phyloP scores from a whole-genome alignment of 139 green algal species.

The Gonium pectorale region DNA sequence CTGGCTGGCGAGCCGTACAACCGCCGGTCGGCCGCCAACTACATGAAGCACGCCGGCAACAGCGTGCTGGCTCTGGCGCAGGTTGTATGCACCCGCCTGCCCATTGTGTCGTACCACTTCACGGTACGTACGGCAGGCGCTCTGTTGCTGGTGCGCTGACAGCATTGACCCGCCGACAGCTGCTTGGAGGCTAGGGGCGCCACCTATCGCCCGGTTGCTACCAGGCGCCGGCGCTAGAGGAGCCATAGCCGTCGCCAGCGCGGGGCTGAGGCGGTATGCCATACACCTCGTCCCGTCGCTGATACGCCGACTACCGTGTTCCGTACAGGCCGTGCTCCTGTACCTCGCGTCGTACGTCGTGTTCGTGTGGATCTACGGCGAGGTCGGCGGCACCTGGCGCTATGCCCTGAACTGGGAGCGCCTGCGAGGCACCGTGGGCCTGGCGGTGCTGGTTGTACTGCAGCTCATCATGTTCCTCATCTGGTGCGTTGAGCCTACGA shows the following conservation, averaged over 20 bases:
- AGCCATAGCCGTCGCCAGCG: too few species aligned
- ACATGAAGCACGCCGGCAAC: constrained; percentile 46
- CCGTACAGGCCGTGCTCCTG: constrained; percentile 47
- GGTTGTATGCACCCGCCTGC: constrained; percentile 48
- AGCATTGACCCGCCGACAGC: background rate
- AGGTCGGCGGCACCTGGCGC: constrained; percentile 28
- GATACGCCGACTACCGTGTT: background rate
- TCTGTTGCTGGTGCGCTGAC: background rate
- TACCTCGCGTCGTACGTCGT: constrained; percentile 52
- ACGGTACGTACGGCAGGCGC: constrained; percentile 39
- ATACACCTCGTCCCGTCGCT: background rate
- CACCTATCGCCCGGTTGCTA: background rate
- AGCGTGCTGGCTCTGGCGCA: constrained; percentile 48
- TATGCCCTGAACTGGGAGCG: constrained; percentile 46
- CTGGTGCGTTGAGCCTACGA: background rate
- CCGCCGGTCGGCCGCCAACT: background rate
- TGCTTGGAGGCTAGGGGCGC: background rate
- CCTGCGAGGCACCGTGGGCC: background rate
- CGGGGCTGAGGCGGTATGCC: too few species aligned
- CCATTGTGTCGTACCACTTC: constrained; percentile 62
- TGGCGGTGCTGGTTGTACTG: background rate
- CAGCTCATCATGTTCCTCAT: background rate
- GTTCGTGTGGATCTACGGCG: constrained; percentile 57
- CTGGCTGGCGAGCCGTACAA: background rate
- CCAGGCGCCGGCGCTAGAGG: background rate